A percentile compares a stretch with the other conserved stretches of the same genome.
phyloP scores from a whole-genome alignment of 345 rosid species.

The Citropsis articulata region DNA sequence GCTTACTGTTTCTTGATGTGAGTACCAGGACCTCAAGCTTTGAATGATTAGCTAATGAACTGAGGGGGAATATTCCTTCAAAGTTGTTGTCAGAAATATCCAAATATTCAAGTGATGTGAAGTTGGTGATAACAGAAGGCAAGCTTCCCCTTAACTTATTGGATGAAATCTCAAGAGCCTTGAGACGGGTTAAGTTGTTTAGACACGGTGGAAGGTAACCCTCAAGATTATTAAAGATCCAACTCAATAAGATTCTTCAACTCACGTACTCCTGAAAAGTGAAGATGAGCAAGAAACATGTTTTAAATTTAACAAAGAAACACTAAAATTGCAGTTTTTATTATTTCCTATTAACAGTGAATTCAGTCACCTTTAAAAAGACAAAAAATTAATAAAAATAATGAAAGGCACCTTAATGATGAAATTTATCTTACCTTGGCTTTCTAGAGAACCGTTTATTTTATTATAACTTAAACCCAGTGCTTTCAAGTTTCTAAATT shows the following conservation, averaged over 20 bases:
- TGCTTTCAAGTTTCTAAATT: background rate
- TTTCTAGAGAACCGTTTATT: background rate
- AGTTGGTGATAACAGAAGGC: background rate
- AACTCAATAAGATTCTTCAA: background rate
- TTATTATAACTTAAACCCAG: background rate
- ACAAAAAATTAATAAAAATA: too few relatives aligned
- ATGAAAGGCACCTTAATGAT: too few relatives aligned
- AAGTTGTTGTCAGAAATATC: slow-evolving; percentile 1
- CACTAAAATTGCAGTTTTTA: too few relatives aligned
- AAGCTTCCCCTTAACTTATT: background rate
- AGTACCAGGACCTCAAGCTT: background rate
- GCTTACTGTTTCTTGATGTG: background rate
- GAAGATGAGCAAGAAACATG: background rate
- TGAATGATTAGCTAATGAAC: background rate
- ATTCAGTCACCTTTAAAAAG: too few relatives aligned
- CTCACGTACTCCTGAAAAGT: background rate
- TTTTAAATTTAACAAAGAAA: too few relatives aligned
- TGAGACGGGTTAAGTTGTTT: slow-evolving; percentile 12
- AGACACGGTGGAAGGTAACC: background rate
- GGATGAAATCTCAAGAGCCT: background rate
- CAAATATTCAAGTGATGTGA: background rate
- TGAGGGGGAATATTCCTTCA: background rate
- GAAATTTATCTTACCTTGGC: background rate
- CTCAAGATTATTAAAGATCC: background rate
- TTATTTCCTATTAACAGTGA: too few relatives aligned